A percentile compares a stretch with the other conserved stretches of the same genome.
These are phyloP conservation scores for Neofusicoccum umdonicola DNA, from an alignment of 2,329 filamentous ascomycete genomes.

Conservation along the genomic window DNA sequence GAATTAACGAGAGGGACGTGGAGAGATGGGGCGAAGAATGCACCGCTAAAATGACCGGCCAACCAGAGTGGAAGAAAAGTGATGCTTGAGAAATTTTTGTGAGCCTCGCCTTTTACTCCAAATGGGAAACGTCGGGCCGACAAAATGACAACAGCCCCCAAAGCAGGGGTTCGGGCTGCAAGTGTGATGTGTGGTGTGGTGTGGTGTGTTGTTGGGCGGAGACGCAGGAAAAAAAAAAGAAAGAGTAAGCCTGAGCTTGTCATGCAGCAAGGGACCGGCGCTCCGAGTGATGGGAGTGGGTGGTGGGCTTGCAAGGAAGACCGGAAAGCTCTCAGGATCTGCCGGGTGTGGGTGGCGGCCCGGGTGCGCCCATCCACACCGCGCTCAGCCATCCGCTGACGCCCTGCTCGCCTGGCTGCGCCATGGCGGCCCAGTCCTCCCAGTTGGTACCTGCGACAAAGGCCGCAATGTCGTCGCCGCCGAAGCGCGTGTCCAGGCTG, in stretches of 20 bases:
- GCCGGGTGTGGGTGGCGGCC: slow-evolving; percentile 7
- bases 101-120: not conserved
- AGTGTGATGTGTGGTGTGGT: not conserved
- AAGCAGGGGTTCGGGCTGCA: not conserved
- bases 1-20: not conserved
- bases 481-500: slow-evolving; percentile 35
- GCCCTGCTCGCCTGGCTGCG: slow-evolving; percentile 15
- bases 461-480: slow-evolving; percentile 41
- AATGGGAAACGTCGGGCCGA: not conserved
- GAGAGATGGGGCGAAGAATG: not conserved
- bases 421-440: slow-evolving; percentile 29
- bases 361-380: slow-evolving; percentile 23
- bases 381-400: slow-evolving; percentile 29
- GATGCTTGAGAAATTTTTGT: not conserved
- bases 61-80: not conserved
- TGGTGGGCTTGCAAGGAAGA: not conserved
- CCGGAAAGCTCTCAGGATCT: not conserved
- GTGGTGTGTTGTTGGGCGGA: not conserved
- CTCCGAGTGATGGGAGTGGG: not conserved
- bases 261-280: not conserved
- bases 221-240: not conserved
- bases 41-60: not conserved
- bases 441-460: slow-evolving; percentile 40
- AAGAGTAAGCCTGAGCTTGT: not conserved
- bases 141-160: too few relatives aligned